These are phyloP conservation scores for Raphidocelis subcapitata DNA, from an alignment of 139 green algal species.

Conservation along the genomic window DNA sequence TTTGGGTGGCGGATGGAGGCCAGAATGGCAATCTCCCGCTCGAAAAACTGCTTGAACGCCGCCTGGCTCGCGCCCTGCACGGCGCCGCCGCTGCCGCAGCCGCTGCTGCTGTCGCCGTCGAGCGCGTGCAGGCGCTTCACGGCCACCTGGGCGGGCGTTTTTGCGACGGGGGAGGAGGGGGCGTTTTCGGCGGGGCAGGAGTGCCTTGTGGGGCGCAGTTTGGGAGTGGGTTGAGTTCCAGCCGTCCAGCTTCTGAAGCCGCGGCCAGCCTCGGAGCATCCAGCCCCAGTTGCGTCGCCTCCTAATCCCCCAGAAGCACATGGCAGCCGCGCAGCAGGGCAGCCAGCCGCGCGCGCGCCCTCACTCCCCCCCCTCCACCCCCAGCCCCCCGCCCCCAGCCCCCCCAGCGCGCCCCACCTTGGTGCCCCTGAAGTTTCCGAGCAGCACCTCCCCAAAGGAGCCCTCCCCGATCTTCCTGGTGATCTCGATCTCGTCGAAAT, in stretches of 20 bases:
- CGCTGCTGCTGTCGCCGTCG: slow-evolving; percentile 15
- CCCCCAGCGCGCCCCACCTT: slow-evolving; percentile 27
- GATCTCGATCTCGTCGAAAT: slow-evolving; percentile 42
- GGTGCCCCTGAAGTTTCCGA: slow-evolving; percentile 49
- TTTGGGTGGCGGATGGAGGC: slow-evolving; percentile 60
- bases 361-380: too few species aligned
- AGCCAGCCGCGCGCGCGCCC: too few species aligned
- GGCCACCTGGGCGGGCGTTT: slow-evolving; percentile 30
- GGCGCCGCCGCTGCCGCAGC: background rate
- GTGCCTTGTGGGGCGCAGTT: too few species aligned
- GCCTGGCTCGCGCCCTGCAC: slow-evolving; percentile 11
- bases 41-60: slow-evolving; percentile 38
- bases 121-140: slow-evolving; percentile 55
- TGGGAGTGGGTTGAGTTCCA: too few species aligned
- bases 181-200: background rate
- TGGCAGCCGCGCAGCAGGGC: too few species aligned
- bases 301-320: too few species aligned
- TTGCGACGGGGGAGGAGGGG: too few species aligned
- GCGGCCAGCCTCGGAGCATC: too few species aligned
- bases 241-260: too few species aligned
- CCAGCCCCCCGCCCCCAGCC: too few species aligned
- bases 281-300: too few species aligned
- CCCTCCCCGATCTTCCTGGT: slow-evolving; percentile 52
- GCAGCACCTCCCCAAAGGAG: slow-evolving; percentile 56
- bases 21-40: slow-evolving; percentile 61